These are phyloP conservation scores for Penstemon barbatus DNA, from an alignment of 257 asterid species.

Conservation along the genomic window DNA sequence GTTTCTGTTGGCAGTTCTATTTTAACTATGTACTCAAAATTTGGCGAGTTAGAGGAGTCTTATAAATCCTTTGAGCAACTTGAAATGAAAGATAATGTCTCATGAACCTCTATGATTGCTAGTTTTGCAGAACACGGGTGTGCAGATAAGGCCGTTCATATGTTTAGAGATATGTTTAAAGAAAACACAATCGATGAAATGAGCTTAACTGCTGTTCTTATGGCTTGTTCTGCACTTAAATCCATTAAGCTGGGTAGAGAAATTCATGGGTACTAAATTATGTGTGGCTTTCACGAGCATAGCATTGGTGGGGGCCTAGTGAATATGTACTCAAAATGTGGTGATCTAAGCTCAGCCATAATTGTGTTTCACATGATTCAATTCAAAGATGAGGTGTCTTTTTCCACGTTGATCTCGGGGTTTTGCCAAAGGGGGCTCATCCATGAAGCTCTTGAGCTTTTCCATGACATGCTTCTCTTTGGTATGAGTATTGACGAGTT, in stretches of 20 bases:
- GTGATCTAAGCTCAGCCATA: slow-evolving; percentile 53
- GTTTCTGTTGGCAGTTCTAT: slow-evolving; percentile 68
- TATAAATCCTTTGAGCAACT: slow-evolving; percentile 54
- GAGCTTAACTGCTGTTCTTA: slow-evolving; percentile 50
- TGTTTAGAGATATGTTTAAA: slow-evolving; percentile 58
- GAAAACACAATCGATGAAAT: slow-evolving; percentile 48
- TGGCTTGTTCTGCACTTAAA: slow-evolving; percentile 58
- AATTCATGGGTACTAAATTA: slow-evolving; percentile 59
- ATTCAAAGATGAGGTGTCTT: slow-evolving; percentile 50
- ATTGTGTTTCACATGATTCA: slow-evolving; percentile 46
- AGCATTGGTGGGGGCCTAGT: slow-evolving; percentile 46
- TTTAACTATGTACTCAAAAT: slow-evolving; percentile 78
- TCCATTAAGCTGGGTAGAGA: slow-evolving; percentile 56
- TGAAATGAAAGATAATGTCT: slow-evolving; percentile 54
- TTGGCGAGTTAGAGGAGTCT: slow-evolving; percentile 69
- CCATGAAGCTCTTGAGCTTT: slow-evolving; percentile 51
- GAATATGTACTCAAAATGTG: slow-evolving; percentile 80
- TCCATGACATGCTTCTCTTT: slow-evolving; percentile 42
- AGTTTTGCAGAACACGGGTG: slow-evolving; percentile 59
- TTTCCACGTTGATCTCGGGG: slow-evolving; percentile 68
- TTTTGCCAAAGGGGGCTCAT: slow-evolving; percentile 53
- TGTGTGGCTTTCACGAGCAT: slow-evolving; percentile 30
- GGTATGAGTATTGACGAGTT: slow-evolving; percentile 44
- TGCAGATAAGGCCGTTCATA: slow-evolving; percentile 47
- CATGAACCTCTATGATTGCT: slow-evolving; percentile 81